Percentiles rank a stretch among this genome's conserved stretches.
Evolutionary conservation across 2,329 filamentous ascomycete genomes (phyloP).

Genomic region (Nigrospora sphaerica): DNA sequence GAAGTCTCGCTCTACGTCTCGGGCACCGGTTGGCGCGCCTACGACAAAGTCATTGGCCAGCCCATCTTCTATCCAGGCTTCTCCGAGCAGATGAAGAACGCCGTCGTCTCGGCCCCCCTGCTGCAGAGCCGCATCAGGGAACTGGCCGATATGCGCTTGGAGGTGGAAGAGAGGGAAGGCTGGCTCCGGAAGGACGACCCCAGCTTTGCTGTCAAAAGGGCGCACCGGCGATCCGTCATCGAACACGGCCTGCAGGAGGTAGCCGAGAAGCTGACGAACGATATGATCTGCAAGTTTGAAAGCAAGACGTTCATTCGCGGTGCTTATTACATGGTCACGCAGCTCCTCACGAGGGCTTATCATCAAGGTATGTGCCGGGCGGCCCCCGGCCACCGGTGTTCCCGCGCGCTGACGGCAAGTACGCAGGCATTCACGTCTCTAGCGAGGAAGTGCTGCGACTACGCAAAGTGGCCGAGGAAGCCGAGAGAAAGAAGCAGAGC

Average conservation of each 20-base stretch:
- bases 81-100: slow-evolving; percentile 77
- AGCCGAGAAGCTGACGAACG: slow-evolving; percentile 78
- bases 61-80: slow-evolving; percentile 92
- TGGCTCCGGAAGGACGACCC: slow-evolving; percentile 50
- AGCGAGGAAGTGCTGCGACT: slow-evolving; percentile 86
- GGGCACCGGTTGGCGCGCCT: slow-evolving; percentile 90
- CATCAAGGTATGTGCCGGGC: slow-evolving; percentile 56
- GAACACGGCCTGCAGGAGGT: slow-evolving; percentile 71
- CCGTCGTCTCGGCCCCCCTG: slow-evolving; percentile 68
- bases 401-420: neutral
- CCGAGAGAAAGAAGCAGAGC: slow-evolving; percentile 81
- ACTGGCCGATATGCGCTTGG: slow-evolving; percentile 67
- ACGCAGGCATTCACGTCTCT: slow-evolving; percentile 73
- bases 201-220: slow-evolving; percentile 44
- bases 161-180: slow-evolving; percentile 71
- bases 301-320: slow-evolving; percentile 86
- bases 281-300: slow-evolving; percentile 99
- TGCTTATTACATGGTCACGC: slow-evolving; percentile 83
- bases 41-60: slow-evolving; percentile 84
- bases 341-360: slow-evolving; percentile 86
- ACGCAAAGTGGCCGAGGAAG: slow-evolving; percentile 73
- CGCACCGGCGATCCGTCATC: slow-evolving; percentile 55
- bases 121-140: slow-evolving; percentile 68
- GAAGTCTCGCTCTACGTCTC: slow-evolving; percentile 92
- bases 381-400: too few species aligned